Base-by-base conservation (phyloP, 352 stramenopile genomes). In the Phytophthora macrochlamydospora region DNA sequence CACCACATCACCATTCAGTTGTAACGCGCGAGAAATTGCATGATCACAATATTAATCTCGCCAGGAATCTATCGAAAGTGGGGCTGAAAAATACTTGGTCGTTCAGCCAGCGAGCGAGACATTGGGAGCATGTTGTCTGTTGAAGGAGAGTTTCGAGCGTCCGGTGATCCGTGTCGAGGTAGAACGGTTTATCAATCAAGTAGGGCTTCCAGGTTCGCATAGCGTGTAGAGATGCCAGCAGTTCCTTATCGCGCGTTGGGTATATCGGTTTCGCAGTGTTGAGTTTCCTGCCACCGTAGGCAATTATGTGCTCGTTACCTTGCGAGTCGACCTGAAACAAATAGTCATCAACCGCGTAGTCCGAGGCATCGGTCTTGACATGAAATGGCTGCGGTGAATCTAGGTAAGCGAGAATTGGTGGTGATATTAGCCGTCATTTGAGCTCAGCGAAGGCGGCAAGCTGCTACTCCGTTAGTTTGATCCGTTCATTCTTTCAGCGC, bases 111-210 rank as follows among this genome's bases (percentile, higher is more conserved):
- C 50, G 50, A 31, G 40, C 40, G 40, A 46, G 40, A 13, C 12
- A 13, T 8, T 46, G 40, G 8, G 40, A 46, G 40, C 40, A 56
- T 24, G 50, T 56, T 56, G 14, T n/a, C 28, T 56, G 50, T 4
- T 29, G 3, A n/a, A 56, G 50, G n/a, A 56, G 18, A 11, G 55
- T 56, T 28, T 69, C 46, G 7, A 69, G 13, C 2, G 48, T 69
- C 2, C 45, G 52, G 28, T 69, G 61, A 50, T 63, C 61, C 2
- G 55, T 69, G 13, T 69, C 42, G 5, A 64, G 24, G 33, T 51
- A 60, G 13, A 64, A 63, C 7, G 55, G 62, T 31, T 56, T 43
- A 31, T 69, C 62, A 32, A 69, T 53, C 8, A 46, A 24, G 18
- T 46, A n/a, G 4, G 12, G 6, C 30, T 59, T 59, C 13, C 28